Percentiles rank a stretch among this genome's conserved stretches.
Evolutionary conservation across 352 stramenopile species (phyloP).

Genomic region (Globisporangium splendens): DNA sequence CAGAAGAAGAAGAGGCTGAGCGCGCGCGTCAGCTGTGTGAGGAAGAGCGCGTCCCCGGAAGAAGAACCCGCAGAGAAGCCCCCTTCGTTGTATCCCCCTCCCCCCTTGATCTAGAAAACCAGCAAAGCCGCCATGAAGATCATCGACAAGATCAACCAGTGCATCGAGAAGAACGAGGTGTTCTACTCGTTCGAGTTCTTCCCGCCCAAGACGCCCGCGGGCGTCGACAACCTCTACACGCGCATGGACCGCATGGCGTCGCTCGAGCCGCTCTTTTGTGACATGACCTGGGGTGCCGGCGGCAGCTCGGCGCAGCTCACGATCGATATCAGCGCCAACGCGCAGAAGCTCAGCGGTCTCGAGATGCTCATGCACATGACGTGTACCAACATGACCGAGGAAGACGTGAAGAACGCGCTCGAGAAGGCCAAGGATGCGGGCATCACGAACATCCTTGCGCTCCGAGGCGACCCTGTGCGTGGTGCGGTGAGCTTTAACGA

Average conservation of each 20-base stretch:
- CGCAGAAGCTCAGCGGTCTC: constrained; percentile 89
- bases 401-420: constrained; percentile 92
- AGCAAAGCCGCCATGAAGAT: constrained; percentile 60
- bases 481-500: constrained; percentile 89
- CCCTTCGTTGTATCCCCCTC: too few species aligned
- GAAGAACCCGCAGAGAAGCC: not conserved
- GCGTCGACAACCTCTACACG: constrained; percentile 96
- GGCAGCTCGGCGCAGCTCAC: constrained; percentile 96
- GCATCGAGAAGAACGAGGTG: constrained; percentile 71
- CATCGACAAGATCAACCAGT: constrained; percentile 87
- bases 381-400: constrained; percentile 97
- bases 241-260: constrained; percentile 96
- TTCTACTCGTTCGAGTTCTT: constrained; percentile 99
- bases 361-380: constrained; percentile 96
- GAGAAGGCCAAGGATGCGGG: constrained; percentile 87
- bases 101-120: not conserved
- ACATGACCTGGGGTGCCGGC: constrained; percentile 99
- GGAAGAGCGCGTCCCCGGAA: too few species aligned
- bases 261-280: constrained; percentile 95
- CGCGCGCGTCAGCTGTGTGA: not conserved
- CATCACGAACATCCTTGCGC: constrained; percentile 98
- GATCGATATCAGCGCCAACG: constrained; percentile 92
- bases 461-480: constrained; percentile 94
- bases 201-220: constrained; percentile 94
- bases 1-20: not conserved